Percentiles rank a stretch among this genome's conserved stretches.
These are phyloP conservation scores for Phylloporus sp. DNA, from an alignment of 768 basidiomycete genomes.

Conservation along the genomic window DNA sequence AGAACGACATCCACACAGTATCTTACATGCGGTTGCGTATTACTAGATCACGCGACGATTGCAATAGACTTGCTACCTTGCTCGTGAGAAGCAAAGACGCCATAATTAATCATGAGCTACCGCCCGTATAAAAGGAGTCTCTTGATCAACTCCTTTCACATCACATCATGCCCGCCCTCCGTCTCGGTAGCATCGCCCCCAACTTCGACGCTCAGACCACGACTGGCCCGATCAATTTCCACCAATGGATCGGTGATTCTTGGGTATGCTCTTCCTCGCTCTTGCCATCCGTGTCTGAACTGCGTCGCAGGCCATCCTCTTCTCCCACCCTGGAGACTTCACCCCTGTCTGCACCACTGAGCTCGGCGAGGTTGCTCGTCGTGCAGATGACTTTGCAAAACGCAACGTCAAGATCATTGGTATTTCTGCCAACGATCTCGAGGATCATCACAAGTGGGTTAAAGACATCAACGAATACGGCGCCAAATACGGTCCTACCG, in stretches of 20 bases:
- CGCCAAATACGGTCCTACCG: conserved; percentile 61
- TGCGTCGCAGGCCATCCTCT: conserved; percentile 67
- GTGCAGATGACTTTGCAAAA: conserved; percentile 75
- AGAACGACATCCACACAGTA: conserved; percentile 85
- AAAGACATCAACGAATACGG: conserved; percentile 81
- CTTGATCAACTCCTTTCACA: conserved; percentile 6
- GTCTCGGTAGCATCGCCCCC: conserved; percentile 85
- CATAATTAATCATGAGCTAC: conserved; percentile 34
- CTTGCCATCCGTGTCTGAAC: background rate
- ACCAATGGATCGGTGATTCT: conserved; percentile 84
- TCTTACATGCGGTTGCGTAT: conserved; percentile 88
- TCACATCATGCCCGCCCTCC: conserved; percentile 46
- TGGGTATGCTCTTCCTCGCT: conserved; percentile 56
- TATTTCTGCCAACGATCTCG: conserved; percentile 84
- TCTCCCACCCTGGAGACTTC: conserved; percentile 93
- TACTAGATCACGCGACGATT: conserved; percentile 50
- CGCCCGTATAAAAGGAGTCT: conserved; percentile 4
- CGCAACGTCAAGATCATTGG: conserved; percentile 93
- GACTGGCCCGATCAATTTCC: conserved; percentile 81
- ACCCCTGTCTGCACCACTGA: conserved; percentile 97
- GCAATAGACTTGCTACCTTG: conserved; percentile 14
- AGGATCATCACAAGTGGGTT: conserved; percentile 85
- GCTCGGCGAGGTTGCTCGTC: conserved; percentile 91
- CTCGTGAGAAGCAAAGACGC: conserved; percentile 66
- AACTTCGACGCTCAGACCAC: conserved; percentile 92